phyloP scores from a whole-genome alignment of 2,329 filamentous ascomycete species.

The Fusarium tuaranense region DNA sequence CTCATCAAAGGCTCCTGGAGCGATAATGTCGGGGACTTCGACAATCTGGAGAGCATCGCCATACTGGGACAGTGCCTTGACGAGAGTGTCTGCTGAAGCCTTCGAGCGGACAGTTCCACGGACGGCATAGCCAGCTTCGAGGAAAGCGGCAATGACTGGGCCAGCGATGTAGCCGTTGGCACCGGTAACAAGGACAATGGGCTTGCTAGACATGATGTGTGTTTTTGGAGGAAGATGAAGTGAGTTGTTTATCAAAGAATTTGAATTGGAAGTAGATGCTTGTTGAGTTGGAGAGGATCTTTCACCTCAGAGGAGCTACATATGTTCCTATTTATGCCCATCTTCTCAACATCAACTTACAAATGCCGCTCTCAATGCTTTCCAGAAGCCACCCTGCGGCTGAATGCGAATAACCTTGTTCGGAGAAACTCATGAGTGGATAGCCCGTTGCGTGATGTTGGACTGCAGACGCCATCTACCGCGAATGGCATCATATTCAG shows the following conservation, averaged over 20 bases:
- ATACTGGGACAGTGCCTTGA: constrained; percentile 36
- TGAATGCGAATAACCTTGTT: neutral
- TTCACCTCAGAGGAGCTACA: neutral
- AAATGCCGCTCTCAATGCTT: neutral
- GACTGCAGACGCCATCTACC: neutral
- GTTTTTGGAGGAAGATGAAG: neutral
- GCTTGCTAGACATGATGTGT: constrained; percentile 35
- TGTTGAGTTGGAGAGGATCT: neutral
- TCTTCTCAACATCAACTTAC: neutral
- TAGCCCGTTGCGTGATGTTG: constrained; percentile 5
- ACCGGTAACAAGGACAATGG: constrained; percentile 51
- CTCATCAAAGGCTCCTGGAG: constrained; percentile 49
- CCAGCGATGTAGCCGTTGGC: constrained; percentile 55
- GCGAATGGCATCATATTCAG: neutral
- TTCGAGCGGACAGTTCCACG: constrained; percentile 52
- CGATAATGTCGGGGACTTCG: constrained; percentile 51
- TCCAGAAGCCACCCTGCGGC: neutral
- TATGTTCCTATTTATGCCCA: neutral
- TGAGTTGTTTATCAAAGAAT: neutral
- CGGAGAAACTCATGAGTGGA: neutral
- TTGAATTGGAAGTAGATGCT: neutral
- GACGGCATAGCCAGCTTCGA: constrained; percentile 52
- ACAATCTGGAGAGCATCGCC: constrained; percentile 38
- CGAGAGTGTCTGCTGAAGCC: constrained; percentile 31
- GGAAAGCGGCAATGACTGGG: constrained; percentile 51